Conservation (phyloP, 2,329 filamentous ascomycete species). For the Aspergillus texensis region DNA sequence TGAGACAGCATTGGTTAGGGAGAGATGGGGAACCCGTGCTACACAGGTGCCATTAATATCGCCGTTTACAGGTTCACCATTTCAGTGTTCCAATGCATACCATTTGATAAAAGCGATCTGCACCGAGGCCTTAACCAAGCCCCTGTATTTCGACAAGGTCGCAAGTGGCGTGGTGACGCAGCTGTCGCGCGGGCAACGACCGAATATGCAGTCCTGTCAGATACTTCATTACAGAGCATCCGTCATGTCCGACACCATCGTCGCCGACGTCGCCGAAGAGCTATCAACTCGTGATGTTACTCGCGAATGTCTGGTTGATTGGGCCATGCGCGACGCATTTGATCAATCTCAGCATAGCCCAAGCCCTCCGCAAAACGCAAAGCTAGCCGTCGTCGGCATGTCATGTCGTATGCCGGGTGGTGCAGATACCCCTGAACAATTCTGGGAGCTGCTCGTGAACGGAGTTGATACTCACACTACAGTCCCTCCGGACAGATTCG, state of each 20-base stretch:
- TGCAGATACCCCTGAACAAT: slow-evolving; percentile 26
- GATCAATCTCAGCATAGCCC: slow-evolving; percentile 6
- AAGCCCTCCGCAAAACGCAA: slow-evolving; percentile 18
- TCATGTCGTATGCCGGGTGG: slow-evolving; percentile 26
- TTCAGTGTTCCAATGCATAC: background rate
- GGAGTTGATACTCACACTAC: slow-evolving; percentile 34
- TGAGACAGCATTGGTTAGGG: background rate
- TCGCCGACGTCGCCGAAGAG: no score
- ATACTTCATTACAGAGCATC: no score
- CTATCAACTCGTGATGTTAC: no score
- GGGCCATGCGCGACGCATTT: no score
- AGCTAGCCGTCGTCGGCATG: slow-evolving; percentile 31
- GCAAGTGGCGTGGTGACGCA: no score
- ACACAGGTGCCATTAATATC: slow-evolving; percentile 9
- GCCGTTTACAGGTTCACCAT: background rate
- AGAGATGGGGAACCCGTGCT: background rate
- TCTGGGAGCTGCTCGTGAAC: slow-evolving; percentile 40
- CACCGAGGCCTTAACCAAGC: background rate
- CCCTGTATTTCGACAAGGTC: background rate
- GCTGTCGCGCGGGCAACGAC: no score
- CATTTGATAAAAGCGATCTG: slow-evolving; percentile 3
- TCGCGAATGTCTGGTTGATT: no score
- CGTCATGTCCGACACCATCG: no score
- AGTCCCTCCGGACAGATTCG: slow-evolving; percentile 38
- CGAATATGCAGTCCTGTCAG: no score